Evolutionary conservation across 2,329 filamentous ascomycete species (phyloP).

Genomic region (Pyrenochaeta sp.): DNA sequence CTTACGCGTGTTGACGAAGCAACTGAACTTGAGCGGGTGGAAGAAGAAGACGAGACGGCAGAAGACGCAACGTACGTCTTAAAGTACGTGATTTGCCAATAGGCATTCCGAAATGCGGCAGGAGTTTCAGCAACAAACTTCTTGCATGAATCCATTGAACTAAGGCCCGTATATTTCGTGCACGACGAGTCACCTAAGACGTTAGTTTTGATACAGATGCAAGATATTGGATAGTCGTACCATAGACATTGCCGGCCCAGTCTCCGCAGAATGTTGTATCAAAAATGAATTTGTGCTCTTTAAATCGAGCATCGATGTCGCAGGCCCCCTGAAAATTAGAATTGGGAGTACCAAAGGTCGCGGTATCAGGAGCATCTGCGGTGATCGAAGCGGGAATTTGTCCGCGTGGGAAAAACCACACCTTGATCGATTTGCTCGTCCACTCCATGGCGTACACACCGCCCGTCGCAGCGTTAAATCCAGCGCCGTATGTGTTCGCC

Average conservation of each 20-base stretch:
- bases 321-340: conserved; percentile 50
- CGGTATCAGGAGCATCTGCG: conserved; percentile 20
- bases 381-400: conserved; percentile 13
- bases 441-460: conserved; percentile 53
- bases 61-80: no score
- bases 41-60: no score
- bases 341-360: conserved; percentile 34
- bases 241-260: conserved; percentile 67
- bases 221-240: no score
- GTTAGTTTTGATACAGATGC: conserved; percentile 47
- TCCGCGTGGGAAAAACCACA: conserved; percentile 54
- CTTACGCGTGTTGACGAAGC: no score
- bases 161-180: no score
- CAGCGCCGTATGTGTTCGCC: conserved; percentile 44
- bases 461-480: conserved; percentile 45
- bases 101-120: conserved; percentile 38
- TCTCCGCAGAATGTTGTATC: conserved; percentile 62
- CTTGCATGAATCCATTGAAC: conserved; percentile 51
- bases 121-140: conserved; percentile 41
- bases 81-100: conserved; percentile 42
- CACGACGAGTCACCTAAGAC: no score
- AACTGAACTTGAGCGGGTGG: no score
- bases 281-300: conserved; percentile 49
- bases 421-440: conserved; percentile 44
- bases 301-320: conserved; percentile 55